A percentile compares a stretch with the other conserved stretches of the same genome.
Conservation (phyloP, 2,329 filamentous ascomycete genomes). For the Ciborinia camelliae region DNA sequence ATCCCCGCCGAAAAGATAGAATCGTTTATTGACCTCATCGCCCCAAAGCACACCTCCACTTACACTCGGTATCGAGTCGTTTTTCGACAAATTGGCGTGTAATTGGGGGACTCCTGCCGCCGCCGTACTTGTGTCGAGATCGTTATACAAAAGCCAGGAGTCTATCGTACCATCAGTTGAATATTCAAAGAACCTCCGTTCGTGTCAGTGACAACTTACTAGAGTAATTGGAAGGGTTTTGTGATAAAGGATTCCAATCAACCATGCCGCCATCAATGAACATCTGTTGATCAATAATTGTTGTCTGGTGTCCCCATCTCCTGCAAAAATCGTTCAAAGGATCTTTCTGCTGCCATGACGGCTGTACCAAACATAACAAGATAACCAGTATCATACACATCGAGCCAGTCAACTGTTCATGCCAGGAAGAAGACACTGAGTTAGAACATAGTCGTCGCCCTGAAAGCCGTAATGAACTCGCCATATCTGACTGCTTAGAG, state of each 20-base stretch:
- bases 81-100: conserved; percentile 57
- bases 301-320: conserved; percentile 57
- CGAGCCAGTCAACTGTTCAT: conserved; percentile 4
- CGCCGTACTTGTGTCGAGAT: conserved; percentile 46
- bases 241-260: conserved; percentile 50
- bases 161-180: conserved; percentile 39
- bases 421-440: background rate
- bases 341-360: conserved; percentile 43
- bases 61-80: conserved; percentile 51
- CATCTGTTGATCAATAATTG: conserved; percentile 55
- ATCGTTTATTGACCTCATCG: conserved; percentile 59
- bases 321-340: conserved; percentile 53
- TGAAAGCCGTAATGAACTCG: conserved; percentile 2
- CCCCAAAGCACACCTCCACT: conserved; percentile 53
- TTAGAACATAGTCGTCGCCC: conserved; percentile 3
- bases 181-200: background rate
- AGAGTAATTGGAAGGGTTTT: conserved; percentile 51
- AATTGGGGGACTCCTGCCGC: conserved; percentile 47
- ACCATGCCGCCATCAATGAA: conserved; percentile 62
- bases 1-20: conserved; percentile 62
- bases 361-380: conserved; percentile 22
- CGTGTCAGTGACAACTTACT: conserved; percentile 43
- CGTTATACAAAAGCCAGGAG: conserved; percentile 54
- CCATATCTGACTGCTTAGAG: conserved; percentile 14
- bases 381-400: conserved; percentile 22